These are phyloP conservation scores for Eimeria necatrix DNA, from an alignment of 169 alveolate genomes.

Conservation along the genomic window DNA sequence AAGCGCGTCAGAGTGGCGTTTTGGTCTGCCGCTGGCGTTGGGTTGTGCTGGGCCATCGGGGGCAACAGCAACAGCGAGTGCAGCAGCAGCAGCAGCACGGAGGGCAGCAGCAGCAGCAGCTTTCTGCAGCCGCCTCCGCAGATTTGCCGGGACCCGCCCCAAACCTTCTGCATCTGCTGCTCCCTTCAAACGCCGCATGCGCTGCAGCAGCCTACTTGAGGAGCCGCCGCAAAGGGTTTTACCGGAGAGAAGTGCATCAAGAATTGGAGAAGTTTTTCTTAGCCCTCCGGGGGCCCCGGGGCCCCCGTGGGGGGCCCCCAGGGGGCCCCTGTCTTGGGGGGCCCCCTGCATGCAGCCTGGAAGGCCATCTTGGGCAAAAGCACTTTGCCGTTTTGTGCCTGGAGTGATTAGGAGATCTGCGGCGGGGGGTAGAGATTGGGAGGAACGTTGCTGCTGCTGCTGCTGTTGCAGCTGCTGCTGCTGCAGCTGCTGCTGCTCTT, in stretches of 20 bases:
- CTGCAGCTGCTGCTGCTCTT: not conserved
- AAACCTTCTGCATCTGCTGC: not conserved
- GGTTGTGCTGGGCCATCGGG: not conserved
- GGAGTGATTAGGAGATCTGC: too few relatives aligned
- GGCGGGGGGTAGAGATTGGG: too few relatives aligned
- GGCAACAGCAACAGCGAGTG: not conserved
- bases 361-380: too few relatives aligned
- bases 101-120: constrained; percentile 1
- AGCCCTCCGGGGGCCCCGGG: not conserved
- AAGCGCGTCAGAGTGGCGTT: not conserved
- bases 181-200: constrained; percentile 21
- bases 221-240: constrained; percentile 13
- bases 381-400: too few relatives aligned
- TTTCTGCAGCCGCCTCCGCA: not conserved
- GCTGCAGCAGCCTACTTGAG: not conserved
- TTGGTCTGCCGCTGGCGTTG: not conserved
- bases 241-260: not conserved
- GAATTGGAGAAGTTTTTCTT: not conserved
- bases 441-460: not conserved
- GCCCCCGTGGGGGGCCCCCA: not conserved
- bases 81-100: not conserved
- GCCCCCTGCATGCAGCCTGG: not conserved
- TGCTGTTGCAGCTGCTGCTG: not conserved
- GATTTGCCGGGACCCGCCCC: not conserved
- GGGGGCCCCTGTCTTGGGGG: too few relatives aligned